A percentile compares a stretch with the other conserved stretches of the same genome.
Conservation (phyloP, 2,329 filamentous ascomycete species). For the Venturia nashicola region DNA sequence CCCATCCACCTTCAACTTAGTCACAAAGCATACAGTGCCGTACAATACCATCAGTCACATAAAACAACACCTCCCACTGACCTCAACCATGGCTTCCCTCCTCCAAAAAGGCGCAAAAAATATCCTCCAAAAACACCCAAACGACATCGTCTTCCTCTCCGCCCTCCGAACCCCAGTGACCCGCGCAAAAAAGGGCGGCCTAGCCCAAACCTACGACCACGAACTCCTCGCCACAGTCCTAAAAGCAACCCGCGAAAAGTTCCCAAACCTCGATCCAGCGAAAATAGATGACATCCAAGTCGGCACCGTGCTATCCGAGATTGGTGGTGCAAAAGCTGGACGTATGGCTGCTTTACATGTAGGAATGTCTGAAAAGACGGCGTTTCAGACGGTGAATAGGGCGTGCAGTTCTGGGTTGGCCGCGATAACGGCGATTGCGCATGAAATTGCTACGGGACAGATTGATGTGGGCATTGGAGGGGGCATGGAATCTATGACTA, state of each 20-base stretch:
- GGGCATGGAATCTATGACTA: conserved; percentile 93
- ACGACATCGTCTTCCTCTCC: conserved; percentile 79
- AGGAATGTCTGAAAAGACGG: conserved; percentile 59
- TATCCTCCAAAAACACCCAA: conserved; percentile 65
- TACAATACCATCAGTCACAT: background rate
- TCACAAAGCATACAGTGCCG: background rate
- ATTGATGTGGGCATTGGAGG: conserved; percentile 68
- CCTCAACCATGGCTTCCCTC: conserved; percentile 27
- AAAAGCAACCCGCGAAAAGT: conserved; percentile 56
- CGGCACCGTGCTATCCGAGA: conserved; percentile 80
- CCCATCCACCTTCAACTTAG: background rate
- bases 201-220: conserved; percentile 84
- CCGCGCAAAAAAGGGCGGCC: conserved; percentile 66
- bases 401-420: conserved; percentile 72
- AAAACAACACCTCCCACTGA: background rate
- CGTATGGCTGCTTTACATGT: conserved; percentile 84
- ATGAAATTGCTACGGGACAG: conserved; percentile 61
- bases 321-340: conserved; percentile 80
- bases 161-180: conserved; percentile 82
- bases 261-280: conserved; percentile 58
- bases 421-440: conserved; percentile 61
- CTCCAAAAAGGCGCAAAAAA: conserved; percentile 54
- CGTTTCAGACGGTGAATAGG: conserved; percentile 78
- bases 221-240: conserved; percentile 63
- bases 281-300: conserved; percentile 71